phyloP scores from a whole-genome alignment of 139 green algal genomes.

The Volvox reticuliferus region DNA sequence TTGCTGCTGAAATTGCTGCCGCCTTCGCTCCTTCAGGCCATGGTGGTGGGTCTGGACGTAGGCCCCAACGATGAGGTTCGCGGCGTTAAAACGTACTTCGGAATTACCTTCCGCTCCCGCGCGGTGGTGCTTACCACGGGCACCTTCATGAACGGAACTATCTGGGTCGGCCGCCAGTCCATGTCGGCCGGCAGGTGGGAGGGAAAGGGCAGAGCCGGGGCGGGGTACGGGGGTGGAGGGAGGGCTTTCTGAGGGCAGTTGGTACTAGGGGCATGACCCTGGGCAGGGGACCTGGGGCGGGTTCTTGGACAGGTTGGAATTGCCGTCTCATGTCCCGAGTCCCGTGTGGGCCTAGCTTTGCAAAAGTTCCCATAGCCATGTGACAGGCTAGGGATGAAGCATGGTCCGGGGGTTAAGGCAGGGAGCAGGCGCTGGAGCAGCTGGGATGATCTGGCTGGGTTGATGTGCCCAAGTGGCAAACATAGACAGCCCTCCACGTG shows the following conservation, averaged over 20 bases:
- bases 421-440: no score
- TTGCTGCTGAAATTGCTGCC: no score
- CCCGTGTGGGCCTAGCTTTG: no score
- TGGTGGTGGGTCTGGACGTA: constrained; percentile 90
- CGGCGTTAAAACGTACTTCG: constrained; percentile 95
- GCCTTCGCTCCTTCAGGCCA: constrained; percentile 62
- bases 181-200: constrained; percentile 86
- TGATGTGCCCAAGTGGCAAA: no score
- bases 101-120: constrained; percentile 84
- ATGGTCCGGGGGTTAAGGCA: no score
- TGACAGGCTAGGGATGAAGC: no score
- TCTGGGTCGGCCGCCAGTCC: constrained; percentile 93
- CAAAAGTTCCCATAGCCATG: no score
- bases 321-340: no score
- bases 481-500: no score
- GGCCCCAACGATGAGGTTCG: constrained; percentile 90
- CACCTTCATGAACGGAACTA: constrained; percentile 98
- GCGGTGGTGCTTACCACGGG: constrained; percentile 96
- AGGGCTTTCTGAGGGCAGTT: background rate
- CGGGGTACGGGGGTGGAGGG: background rate
- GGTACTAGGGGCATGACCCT: background rate
- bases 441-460: no score
- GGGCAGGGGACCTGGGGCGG: no score
- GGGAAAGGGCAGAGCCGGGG: background rate
- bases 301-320: no score